Evolutionary conservation across 495 filamentous ascomycete species (phyloP).

Genomic region (Penicillium salamii): DNA sequence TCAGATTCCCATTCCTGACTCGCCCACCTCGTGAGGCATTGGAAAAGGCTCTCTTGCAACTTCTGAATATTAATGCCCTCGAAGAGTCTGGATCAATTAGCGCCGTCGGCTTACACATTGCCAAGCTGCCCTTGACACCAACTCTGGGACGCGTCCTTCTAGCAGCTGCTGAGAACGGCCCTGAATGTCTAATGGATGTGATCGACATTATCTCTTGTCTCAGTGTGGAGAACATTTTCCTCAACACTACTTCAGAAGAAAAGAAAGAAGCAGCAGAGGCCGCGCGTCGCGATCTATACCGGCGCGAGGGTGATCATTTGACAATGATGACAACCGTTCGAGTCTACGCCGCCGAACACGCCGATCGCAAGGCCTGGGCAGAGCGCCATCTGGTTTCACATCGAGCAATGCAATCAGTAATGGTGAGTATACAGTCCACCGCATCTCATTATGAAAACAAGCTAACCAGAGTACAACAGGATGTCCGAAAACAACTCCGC

Average conservation of each 20-base stretch:
- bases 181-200: slow-evolving; percentile 71
- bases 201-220: slow-evolving; percentile 92
- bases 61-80: slow-evolving; percentile 75
- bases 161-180: slow-evolving; percentile 67
- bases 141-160: slow-evolving; percentile 78
- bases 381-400: slow-evolving; percentile 72
- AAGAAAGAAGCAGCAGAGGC: slow-evolving; percentile 72
- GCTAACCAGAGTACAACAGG: slow-evolving; percentile 36
- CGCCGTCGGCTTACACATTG: slow-evolving; percentile 68
- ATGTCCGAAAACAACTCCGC: slow-evolving; percentile 85
- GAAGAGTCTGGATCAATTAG: slow-evolving; percentile 72
- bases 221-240: slow-evolving; percentile 84
- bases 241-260: slow-evolving; percentile 78
- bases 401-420: slow-evolving; percentile 76
- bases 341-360: slow-evolving; percentile 70
- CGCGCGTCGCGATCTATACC: slow-evolving; percentile 67
- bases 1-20: slow-evolving; percentile 83
- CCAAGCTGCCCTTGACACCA: slow-evolving; percentile 78
- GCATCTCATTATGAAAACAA: background rate
- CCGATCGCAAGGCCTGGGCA: slow-evolving; percentile 75
- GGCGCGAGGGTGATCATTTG: slow-evolving; percentile 85
- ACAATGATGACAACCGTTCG: slow-evolving; percentile 83
- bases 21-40: slow-evolving; percentile 72
- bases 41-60: slow-evolving; percentile 78
- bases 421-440: slow-evolving; percentile 42